Base-by-base conservation (phyloP, 805 yeast genomes). In the Metahyphopichia silvanorum region DNA sequence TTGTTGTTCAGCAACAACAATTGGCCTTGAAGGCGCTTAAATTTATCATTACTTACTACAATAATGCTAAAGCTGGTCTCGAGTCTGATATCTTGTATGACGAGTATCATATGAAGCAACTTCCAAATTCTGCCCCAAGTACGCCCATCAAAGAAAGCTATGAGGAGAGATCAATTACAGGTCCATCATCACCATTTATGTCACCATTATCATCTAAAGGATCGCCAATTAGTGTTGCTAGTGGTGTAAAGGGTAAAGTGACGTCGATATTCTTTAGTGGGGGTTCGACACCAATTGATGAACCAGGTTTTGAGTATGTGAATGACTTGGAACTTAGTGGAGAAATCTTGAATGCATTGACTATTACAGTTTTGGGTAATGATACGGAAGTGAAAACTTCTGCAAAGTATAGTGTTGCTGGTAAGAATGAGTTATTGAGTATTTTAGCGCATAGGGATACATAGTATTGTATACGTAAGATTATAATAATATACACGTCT, bases 1-100 rank as follows among this genome's bases (percentile, higher is more conserved):
- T 88, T 6, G 77, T 82, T 29, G 79, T 88, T 11, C 89, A 86
- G 50, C 81, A 82, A 43, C 63, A 69, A 25, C 76, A 79, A 34
- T 60, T 82, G 32, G 63, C 81, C 1, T 47, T 74, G 20, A 71
- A 76, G 32, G 80, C 88, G 0, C 55, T 82, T 26, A 63, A 71
- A 7, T 76, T 74, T 42, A 57, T 84, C 31, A 51, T 78, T 32
- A 42, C 60, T 2, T 57, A 51, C 35, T 62, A 63, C 32, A 54
- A 59, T 20, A 38, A 46, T 14, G 34, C 39, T 17, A 35, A 40
- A 11, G 15, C 29, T 7, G 43, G 35, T 12, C 25, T 43, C 14
- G 37, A 49, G 8, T 29, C 43, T 3, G 48, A 42, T 7, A 31
- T 38, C 1, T 43, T 61, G 21, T 38, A 52, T 2, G 46, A 49